Base-by-base conservation (phyloP, 495 filamentous ascomycete species). In the Hypoxylon subgilvum region DNA sequence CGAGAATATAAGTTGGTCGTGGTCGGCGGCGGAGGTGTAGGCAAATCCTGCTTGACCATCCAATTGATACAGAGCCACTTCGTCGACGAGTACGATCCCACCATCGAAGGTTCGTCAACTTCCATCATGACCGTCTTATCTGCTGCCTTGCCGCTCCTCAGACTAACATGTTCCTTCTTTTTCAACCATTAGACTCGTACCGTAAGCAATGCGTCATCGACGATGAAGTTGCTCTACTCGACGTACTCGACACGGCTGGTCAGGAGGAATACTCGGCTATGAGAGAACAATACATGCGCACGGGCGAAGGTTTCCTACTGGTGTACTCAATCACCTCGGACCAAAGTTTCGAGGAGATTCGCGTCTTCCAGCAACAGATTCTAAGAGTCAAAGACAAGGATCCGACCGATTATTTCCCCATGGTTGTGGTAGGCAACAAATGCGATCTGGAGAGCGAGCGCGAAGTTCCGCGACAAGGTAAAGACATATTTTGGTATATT, bases 211-310 rank as follows among this genome's bases (percentile, higher is more conserved):
- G 95, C 72, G 86, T 95, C 49, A 95, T 98, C 73, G 94, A 98
- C 72, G 94, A 97, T 66, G 94, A 97, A 74, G 90, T 97, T 60
- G 95, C 94, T 35, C 84, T 97, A 47, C 87, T 98, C 70, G 94
- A 98, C 72, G 93, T 98, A 47, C 86, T 98, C 66, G 94, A 98
- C 73, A 98, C 94, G 41, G 94, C 94, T 47, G 94, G 94, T 47
- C 94, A 98, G 76, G 94, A 98, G 75, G 94, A 98, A 76, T 98
- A 98, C 79, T 96, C 92, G 30, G 94, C 94, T 45, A 98, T 98
- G 94, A 86, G 94, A 60, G 94, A 98, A 79, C 94, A 98, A 79
- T 98, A 98, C 82, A 98, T 98, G 94, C 88, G 94, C 65, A 98
- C 95, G 28, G 94, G 94, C 69, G 94, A 98, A 78, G 94, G 94